Conservation (phyloP, 2,329 filamentous ascomycete genomes). For the Phaeosphaeria sp. region DNA sequence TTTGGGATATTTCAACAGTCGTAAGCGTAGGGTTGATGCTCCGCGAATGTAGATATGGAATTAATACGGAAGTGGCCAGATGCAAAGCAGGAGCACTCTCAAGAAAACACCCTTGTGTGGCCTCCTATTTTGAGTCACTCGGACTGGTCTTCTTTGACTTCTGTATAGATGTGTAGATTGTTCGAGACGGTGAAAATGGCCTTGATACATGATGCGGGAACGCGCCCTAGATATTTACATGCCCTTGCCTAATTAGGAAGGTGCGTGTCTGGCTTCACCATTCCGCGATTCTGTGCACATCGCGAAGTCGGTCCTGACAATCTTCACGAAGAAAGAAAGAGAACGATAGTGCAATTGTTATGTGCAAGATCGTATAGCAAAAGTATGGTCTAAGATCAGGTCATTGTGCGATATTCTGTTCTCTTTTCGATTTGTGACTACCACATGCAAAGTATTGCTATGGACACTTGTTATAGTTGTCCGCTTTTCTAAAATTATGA, state of each 20-base stretch:
- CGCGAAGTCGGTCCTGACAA: too few species aligned
- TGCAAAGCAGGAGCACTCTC: not conserved
- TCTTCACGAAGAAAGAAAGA: too few species aligned
- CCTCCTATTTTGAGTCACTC: not conserved
- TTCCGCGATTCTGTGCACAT: too few species aligned
- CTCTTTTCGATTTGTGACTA: too few species aligned
- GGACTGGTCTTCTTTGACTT: not conserved
- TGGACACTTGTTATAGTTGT: too few species aligned
- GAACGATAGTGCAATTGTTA: too few species aligned
- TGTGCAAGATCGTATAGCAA: too few species aligned
- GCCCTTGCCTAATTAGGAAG: conserved; percentile 18
- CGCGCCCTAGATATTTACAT: conserved; percentile 15
- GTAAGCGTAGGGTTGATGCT: not conserved
- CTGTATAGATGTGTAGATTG: conserved; percentile 3
- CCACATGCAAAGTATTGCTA: too few species aligned
- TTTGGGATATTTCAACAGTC: not conserved
- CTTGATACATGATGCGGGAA: not conserved
- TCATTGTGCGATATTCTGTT: too few species aligned
- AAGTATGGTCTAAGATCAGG: too few species aligned
- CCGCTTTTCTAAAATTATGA: too few species aligned
- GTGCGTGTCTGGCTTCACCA: conserved; percentile 1
- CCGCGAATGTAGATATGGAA: not conserved
- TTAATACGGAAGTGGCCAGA: not conserved
- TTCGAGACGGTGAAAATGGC: conserved; percentile 7
- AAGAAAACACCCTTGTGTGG: not conserved